Evolutionary conservation across 306 rosid genomes (phyloP).

Genomic region (Corylus avellana): DNA sequence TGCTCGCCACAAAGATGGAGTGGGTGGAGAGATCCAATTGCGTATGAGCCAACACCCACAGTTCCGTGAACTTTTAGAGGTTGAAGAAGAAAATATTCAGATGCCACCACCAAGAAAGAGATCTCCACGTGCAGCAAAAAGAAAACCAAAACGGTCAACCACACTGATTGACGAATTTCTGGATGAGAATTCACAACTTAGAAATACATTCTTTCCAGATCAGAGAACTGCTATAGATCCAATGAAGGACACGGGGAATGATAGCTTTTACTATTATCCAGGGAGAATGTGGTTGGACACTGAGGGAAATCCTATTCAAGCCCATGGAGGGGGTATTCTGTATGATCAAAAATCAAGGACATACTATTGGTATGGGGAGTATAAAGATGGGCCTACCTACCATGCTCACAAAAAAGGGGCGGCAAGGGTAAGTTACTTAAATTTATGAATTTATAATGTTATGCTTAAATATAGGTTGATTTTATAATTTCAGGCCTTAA

Average conservation of each 20-base stretch:
- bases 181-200: slow-evolving; percentile 87
- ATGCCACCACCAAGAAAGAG: slow-evolving; percentile 92
- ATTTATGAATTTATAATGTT: slow-evolving; percentile 9
- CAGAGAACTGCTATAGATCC: slow-evolving; percentile 67
- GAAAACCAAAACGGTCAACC: slow-evolving; percentile 69
- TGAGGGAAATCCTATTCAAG: slow-evolving; percentile 90
- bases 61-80: slow-evolving; percentile 74
- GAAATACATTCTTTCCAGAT: slow-evolving; percentile 76
- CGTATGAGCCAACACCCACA: slow-evolving; percentile 48
- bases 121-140: slow-evolving; percentile 87
- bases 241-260: slow-evolving; percentile 45
- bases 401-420: slow-evolving; percentile 83
- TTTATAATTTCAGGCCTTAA: slow-evolving; percentile 13
- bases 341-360: slow-evolving; percentile 65
- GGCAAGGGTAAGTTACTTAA: slow-evolving; percentile 73
- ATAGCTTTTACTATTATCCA: slow-evolving; percentile 69
- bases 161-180: slow-evolving; percentile 91
- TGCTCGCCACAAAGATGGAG: slow-evolving; percentile 40
- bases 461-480: slow-evolving; percentile 20
- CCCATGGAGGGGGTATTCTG: slow-evolving; percentile 95
- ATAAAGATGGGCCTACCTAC: slow-evolving; percentile 91
- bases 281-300: slow-evolving; percentile 96
- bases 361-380: slow-evolving; percentile 98
- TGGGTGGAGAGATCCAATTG: slow-evolving; percentile 38
- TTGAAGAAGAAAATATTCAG: slow-evolving; percentile 76